Evolutionary conservation across 768 basidiomycete genomes (phyloP), one percentile per base, ranked within the genome.

Genomic region (Lactarius evosmus): DNA sequence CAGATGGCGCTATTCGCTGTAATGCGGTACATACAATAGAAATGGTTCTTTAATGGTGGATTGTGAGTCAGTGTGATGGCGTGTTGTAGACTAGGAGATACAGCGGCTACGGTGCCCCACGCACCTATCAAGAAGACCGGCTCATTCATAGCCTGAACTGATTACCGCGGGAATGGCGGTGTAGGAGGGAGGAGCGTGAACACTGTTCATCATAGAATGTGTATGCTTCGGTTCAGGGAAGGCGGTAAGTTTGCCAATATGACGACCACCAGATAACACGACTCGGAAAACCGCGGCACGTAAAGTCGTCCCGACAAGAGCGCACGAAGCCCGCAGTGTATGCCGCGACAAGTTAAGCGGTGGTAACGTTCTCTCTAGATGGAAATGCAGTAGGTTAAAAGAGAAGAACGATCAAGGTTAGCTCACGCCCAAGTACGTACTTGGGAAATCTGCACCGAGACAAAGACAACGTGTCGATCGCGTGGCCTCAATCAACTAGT

Each of bases 391-490:
- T 40, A 49, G 46, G 46, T 49, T 49, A 25, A 49, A 44, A 49
- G 46, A 49, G 46, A 49, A 49, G 46, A 16, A 12, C 25, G 2
- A 27, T 49, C 46, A 49, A 49, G 11, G n/a, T 46, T 46, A 46
- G 44, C 11, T 11, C 44, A 49, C 25, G 38, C 36, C 30, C 41
- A 46, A 32, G 52, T 54, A 46, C 52, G 46, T 27, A 49, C 25
- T 27, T 49, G 25, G 46, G 46, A 49, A 49, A 49, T 25, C 46
- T 25, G 46, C 46, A 49, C 44, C 25, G 46, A 14, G 46, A 25
- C 51, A 56, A 63, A n/a, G 40, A 51, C 51, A 56, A 63, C 33
- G 32, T 46, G 62, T 58, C 51, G 30, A 62, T 62, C 25, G 41
- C 40, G 51, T 58, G 40, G 40, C 27, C 11, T 6, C 27, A 7